Conservation (phyloP, 73 alveolate species). For the Loxodes magnus region DNA sequence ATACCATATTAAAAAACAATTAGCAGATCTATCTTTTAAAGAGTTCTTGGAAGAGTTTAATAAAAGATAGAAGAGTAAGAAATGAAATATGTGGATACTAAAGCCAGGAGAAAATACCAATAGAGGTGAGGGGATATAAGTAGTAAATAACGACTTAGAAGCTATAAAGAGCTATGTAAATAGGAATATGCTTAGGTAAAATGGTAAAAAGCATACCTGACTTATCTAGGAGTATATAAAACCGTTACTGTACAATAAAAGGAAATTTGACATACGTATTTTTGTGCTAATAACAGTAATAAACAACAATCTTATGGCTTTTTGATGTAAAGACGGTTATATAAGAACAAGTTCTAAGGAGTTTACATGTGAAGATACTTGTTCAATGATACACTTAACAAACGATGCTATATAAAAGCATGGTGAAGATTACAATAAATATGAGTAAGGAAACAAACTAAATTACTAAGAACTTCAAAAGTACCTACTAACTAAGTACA, state of each 20-base stretch:
- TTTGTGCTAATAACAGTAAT: conserved; percentile 42
- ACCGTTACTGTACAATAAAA: conserved; percentile 41
- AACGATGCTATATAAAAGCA: conserved; percentile 63
- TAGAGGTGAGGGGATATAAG: conserved; percentile 37
- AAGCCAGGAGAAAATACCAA: conserved; percentile 45
- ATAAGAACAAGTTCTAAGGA: conserved; percentile 47
- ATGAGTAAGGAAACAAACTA: conserved; percentile 52
- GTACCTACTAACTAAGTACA: too few relatives aligned
- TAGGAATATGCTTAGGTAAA: conserved; percentile 10
- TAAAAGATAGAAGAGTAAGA: conserved; percentile 7
- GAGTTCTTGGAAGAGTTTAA: conserved; percentile 12
- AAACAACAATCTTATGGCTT: conserved; percentile 41
- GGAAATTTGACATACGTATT: conserved; percentile 64
- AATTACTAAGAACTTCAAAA: conserved; percentile 26
- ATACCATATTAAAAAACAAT: conserved; percentile 46
- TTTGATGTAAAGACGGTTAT: conserved; percentile 58
- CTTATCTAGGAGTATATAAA: conserved; percentile 45
- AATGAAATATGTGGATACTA: conserved; percentile 25
- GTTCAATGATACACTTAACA: conserved; percentile 44
- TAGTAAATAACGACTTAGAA: neutral
- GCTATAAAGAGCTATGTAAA: conserved; percentile 11
- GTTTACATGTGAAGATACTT: conserved; percentile 23
- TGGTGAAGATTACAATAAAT: conserved; percentile 52
- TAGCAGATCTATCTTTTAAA: conserved; percentile 37
- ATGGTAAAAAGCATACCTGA: conserved; percentile 25